Conservation (phyloP, 1,139 yeast species). For the Nakaseomyces bracarensis region DNA sequence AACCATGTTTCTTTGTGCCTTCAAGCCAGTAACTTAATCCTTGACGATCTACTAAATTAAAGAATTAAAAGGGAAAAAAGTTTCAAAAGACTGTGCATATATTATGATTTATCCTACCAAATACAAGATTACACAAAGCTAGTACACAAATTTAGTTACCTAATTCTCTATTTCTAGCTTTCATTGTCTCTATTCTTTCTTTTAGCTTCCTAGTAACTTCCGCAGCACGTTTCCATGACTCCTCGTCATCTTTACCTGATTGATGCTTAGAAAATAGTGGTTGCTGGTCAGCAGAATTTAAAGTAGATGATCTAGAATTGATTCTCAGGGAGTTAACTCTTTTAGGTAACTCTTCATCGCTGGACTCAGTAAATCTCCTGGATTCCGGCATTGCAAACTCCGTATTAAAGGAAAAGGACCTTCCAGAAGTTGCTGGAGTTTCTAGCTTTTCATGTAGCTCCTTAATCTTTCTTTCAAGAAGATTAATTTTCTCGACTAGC, state of each 20-base stretch:
- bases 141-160: conserved; percentile 2
- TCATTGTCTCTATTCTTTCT: conserved; percentile 86
- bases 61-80: no score
- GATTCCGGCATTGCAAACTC: conserved; percentile 5
- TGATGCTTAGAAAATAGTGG: conserved; percentile 1
- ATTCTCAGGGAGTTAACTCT: conserved; percentile 8
- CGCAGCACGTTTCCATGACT: conserved; percentile 72
- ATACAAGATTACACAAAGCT: no score
- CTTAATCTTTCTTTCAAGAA: conserved; percentile 1
- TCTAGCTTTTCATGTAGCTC: conserved; percentile 5
- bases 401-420: background rate
- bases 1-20: no score
- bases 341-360: conserved; percentile 7
- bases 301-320: background rate
- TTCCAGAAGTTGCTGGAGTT: background rate
- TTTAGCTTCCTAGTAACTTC: conserved; percentile 80
- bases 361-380: conserved; percentile 10
- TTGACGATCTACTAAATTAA: no score
- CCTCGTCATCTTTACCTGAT: conserved; percentile 5
- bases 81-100: no score
- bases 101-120: no score
- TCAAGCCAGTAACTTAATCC: no score
- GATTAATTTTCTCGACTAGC: background rate
- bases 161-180: conserved; percentile 34
- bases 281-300: conserved; percentile 1